These are phyloP conservation scores for Dendrobium nobile DNA, from an alignment of 106 monocot species.

Conservation along the genomic window DNA sequence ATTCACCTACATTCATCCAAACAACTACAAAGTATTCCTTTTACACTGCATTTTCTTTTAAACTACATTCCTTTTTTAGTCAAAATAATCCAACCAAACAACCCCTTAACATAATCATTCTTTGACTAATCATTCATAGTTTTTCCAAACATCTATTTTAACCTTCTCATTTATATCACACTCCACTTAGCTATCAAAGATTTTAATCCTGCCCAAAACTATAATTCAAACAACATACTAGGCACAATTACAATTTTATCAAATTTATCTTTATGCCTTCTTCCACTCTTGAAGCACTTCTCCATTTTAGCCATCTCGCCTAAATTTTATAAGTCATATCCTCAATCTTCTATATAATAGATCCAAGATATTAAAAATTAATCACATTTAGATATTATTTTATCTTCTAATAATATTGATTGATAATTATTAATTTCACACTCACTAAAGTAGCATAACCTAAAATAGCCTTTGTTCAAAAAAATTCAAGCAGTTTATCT, in stretches of 20 bases:
- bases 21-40: too few relatives aligned
- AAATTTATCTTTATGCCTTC: background rate
- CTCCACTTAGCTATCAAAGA: too few relatives aligned
- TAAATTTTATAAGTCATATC: background rate
- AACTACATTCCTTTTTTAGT: too few relatives aligned
- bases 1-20: too few relatives aligned
- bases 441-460: background rate
- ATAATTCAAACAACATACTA: background rate
- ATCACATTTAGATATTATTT: background rate
- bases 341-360: background rate
- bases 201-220: too few relatives aligned
- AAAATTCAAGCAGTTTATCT: background rate
- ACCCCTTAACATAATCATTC: too few relatives aligned
- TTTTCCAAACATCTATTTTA: too few relatives aligned
- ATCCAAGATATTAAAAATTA: background rate
- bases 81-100: too few relatives aligned
- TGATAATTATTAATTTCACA: background rate
- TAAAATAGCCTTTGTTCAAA: background rate
- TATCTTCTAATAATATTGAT: background rate
- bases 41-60: too few relatives aligned
- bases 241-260: background rate
- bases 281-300: background rate
- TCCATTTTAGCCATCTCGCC: background rate
- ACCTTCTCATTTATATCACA: too few relatives aligned
- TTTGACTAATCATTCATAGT: too few relatives aligned